A percentile compares a stretch with the other conserved stretches of the same genome.
phyloP scores from a whole-genome alignment of 129 eudicot species.

The Dittrichia graveolens region DNA sequence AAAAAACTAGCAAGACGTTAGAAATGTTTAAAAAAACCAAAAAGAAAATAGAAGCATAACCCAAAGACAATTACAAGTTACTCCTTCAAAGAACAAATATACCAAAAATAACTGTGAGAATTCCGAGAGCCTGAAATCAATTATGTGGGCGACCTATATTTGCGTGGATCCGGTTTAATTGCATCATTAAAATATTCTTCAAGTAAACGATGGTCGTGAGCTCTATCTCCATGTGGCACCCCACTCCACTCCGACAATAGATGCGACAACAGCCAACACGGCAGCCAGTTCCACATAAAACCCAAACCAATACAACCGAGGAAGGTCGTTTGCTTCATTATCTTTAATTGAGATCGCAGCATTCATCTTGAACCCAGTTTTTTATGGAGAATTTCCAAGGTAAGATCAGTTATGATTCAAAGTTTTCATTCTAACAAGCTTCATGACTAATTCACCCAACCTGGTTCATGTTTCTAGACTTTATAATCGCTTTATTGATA shows the following conservation, averaged over 20 bases:
- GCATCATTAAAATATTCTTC: too few species aligned
- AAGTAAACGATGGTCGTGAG: neutral
- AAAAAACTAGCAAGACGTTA: too few species aligned
- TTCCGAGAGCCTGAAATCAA: too few species aligned
- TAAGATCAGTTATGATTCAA: slow-evolving; percentile 17
- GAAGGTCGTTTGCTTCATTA: slow-evolving; percentile 23
- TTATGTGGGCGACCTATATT: too few species aligned
- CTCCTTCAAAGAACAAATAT: too few species aligned
- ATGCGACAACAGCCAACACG: neutral
- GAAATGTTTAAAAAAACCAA: too few species aligned
- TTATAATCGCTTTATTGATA: neutral
- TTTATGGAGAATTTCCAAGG: slow-evolving; percentile 52
- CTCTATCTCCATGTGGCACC: slow-evolving; percentile 7
- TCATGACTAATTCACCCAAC: neutral
- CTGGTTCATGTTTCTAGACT: neutral
- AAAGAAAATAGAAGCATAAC: too few species aligned
- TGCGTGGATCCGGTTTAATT: too few species aligned
- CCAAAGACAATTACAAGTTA: too few species aligned
- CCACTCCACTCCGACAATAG: slow-evolving; percentile 23
- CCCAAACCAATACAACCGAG: slow-evolving; percentile 8
- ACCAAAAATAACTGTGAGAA: too few species aligned
- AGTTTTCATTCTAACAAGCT: neutral
- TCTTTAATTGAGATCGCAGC: neutral
- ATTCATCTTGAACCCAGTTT: slow-evolving; percentile 2
- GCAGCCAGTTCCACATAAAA: slow-evolving; percentile 16